phyloP scores from a whole-genome alignment of 2,329 filamentous ascomycete genomes.

The Colletotrichum sp. region DNA sequence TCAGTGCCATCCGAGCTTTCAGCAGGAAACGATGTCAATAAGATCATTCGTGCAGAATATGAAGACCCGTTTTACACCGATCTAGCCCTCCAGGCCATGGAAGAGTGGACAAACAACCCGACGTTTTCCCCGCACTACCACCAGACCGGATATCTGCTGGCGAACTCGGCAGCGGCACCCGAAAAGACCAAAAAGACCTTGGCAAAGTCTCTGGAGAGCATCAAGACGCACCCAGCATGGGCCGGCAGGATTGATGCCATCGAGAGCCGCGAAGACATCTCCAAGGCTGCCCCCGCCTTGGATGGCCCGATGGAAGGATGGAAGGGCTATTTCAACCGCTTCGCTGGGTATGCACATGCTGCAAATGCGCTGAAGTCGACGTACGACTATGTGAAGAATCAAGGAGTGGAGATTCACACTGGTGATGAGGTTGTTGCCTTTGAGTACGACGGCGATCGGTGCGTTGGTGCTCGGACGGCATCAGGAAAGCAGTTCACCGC shows the following conservation, averaged over 20 bases:
- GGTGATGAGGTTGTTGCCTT: not conserved
- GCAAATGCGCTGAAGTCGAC: conserved; percentile 54
- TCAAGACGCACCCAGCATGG: conserved; percentile 42
- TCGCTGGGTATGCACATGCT: conserved; percentile 62
- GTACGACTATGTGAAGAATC: conserved; percentile 41
- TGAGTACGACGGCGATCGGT: not conserved
- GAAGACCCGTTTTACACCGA: conserved; percentile 31
- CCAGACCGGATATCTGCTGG: conserved; percentile 45
- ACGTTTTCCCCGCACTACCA: conserved; percentile 33
- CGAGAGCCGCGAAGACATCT: conserved; percentile 39
- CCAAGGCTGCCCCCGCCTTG: conserved; percentile 47
- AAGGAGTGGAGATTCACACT: not conserved
- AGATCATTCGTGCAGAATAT: conserved; percentile 40
- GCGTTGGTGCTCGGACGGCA: conserved; percentile 30
- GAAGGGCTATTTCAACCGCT: conserved; percentile 63
- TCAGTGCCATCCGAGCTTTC: conserved; percentile 43
- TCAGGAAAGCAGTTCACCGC: conserved; percentile 27
- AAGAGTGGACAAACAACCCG: conserved; percentile 40
- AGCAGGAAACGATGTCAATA: conserved; percentile 36
- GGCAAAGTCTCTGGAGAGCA: conserved; percentile 39
- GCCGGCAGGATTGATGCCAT: conserved; percentile 41
- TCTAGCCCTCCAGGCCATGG: conserved; percentile 31
- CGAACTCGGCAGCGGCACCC: conserved; percentile 47
- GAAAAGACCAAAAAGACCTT: conserved; percentile 48
- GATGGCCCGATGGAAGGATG: conserved; percentile 54